Conservation (phyloP, 352 stramenopile genomes). For the Phytopythium helicoides region DNA sequence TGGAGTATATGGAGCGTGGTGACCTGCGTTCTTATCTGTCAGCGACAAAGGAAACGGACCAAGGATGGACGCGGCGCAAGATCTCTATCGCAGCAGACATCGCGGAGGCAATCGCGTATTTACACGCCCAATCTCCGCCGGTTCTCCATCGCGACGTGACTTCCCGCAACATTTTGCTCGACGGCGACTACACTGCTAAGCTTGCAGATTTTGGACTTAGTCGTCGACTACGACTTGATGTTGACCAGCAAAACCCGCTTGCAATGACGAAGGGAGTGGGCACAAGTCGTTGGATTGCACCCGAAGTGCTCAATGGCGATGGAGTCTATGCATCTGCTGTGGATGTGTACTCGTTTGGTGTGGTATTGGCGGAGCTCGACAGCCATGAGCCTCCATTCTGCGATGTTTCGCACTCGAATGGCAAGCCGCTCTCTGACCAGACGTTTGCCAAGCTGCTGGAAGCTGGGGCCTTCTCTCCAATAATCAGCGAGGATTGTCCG, state of each 20-base stretch:
- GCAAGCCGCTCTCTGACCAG: conserved; percentile 40
- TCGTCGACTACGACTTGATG: conserved; percentile 30
- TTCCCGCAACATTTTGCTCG: conserved; percentile 63
- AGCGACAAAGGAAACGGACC: conserved; percentile 23
- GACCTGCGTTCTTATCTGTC: conserved; percentile 56
- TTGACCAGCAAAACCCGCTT: conserved; percentile 11
- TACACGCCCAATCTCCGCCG: conserved; percentile 51
- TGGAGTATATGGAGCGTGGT: conserved; percentile 73
- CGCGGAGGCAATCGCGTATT: conserved; percentile 58
- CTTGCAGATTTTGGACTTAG: conserved; percentile 70
- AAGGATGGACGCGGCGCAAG: conserved; percentile 49
- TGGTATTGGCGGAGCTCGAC: conserved; percentile 70
- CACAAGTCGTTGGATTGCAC: conserved; percentile 58
- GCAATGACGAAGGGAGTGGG: conserved; percentile 25
- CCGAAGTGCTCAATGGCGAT: conserved; percentile 59
- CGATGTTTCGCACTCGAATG: conserved; percentile 54
- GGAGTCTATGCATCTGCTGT: conserved; percentile 32
- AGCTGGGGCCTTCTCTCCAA: conserved; percentile 47
- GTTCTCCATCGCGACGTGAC: conserved; percentile 75
- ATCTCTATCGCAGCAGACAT: conserved; percentile 59
- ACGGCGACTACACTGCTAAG: conserved; percentile 55
- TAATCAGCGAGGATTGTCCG: conserved; percentile 47
- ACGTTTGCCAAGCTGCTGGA: conserved; percentile 52
- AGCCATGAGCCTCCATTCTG: conserved; percentile 67
- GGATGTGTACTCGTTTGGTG: conserved; percentile 75